Base-by-base conservation (phyloP, 306 rosid species). In the Purshia tridentata region DNA sequence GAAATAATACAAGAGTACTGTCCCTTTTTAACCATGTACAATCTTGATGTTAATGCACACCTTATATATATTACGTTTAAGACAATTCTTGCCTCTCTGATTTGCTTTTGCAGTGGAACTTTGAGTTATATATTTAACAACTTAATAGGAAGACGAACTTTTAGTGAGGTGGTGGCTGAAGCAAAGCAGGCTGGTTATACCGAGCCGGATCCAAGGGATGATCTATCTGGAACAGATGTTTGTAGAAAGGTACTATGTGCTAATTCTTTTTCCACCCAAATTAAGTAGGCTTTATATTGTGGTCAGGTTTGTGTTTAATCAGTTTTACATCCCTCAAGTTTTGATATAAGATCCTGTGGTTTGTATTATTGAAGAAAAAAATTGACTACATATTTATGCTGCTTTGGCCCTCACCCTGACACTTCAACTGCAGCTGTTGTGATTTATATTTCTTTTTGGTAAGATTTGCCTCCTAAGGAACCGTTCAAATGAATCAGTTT, bases 141-240 rank as follows among this genome's bases (percentile, higher is more conserved):
- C 81, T 91, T 91, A 44, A 77, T 82, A 58, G 89, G 86, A 60
- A 75, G 82, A 35, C 89, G 85, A 50, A 80, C 82, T 68, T 91
- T 94, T 78, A 94, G 99, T 69, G 96, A 91, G 83, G 96, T 94
- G 59, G 99, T 94, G 62, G 65, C 89, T 23, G 95, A 91, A 83
- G 99, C 99, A 80, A 91, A 89, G 87, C 84, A 83, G 70, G 99
- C 97, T 9, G 99, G 99, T 79, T 94, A 78, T 82, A 94, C 99
- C 13, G 99, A 94, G 87, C 99, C 99, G 4, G 97, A 94, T 86
- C 99, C 96, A 50, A 89, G 99, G 71, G 99, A 94, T 82, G 99
- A 94, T 76, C 77, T 91, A 44, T 88, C 99, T 42, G 99, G 99
- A 85, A 88, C 93, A 58, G 97, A 94, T 87, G 99, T 94, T 81